Percentiles rank a stretch among this genome's conserved stretches.
phyloP scores from a whole-genome alignment of 2,329 filamentous ascomycete genomes.

The Diaporthe ampelina region DNA sequence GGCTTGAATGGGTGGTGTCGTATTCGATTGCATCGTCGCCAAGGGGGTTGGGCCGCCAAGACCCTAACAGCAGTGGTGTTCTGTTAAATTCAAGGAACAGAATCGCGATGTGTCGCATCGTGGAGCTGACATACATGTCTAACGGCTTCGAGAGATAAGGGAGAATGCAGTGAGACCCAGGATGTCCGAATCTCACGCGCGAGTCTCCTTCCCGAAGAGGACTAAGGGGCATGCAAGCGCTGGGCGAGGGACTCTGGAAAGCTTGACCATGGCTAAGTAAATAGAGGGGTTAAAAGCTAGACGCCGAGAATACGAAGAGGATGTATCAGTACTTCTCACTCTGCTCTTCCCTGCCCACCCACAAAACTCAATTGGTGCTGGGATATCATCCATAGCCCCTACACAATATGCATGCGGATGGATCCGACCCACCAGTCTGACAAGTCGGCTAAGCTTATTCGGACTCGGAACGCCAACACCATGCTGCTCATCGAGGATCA shows the following conservation, averaged over 20 bases:
- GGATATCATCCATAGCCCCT: constrained; percentile 5
- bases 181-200: constrained; percentile 15
- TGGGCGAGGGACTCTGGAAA: not conserved
- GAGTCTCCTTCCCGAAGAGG: constrained; percentile 25
- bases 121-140: constrained; percentile 26
- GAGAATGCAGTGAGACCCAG: constrained; percentile 26
- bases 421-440: constrained; percentile 32
- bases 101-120: constrained; percentile 14
- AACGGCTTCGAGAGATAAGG: constrained; percentile 19
- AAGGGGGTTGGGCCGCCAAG: constrained; percentile 8
- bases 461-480: constrained; percentile 7
- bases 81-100: constrained; percentile 10
- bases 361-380: not conserved
- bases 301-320: constrained; percentile 3
- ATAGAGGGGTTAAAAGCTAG: not conserved
- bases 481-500: not conserved
- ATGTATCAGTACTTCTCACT: constrained; percentile 20
- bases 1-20: constrained; percentile 30
- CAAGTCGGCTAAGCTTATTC: constrained; percentile 37
- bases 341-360: not conserved
- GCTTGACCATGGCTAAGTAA: constrained; percentile 1
- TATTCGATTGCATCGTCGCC: constrained; percentile 27
- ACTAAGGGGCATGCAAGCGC: constrained; percentile 22
- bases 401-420: constrained; percentile 35
- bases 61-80: not conserved